Evolutionary conservation across 2,329 filamentous ascomycete species (phyloP), one percentile per base, ranked within the genome.

Genomic region (Curvularia spicifera): DNA sequence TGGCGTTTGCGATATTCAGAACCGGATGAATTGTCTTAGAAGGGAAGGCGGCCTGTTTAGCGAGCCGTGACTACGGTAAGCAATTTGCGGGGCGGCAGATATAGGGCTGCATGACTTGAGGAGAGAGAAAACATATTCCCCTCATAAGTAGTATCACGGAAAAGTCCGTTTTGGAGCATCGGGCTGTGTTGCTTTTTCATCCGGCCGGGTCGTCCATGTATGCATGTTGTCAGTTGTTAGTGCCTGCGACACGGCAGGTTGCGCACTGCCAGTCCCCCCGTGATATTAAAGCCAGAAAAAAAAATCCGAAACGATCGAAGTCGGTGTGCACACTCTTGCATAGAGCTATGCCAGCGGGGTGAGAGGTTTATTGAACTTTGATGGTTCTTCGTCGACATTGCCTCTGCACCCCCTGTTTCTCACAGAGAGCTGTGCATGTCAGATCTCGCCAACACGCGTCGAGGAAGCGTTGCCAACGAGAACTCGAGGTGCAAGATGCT

Each of bases 31-130:
- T 31, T 26, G 12, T 31, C 44, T 26, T 10, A 31, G n/a, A n/a
- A 18, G 18, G 44, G n/a, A 46, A 46, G 44, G 44, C 44, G 44
- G 15, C 18, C 29, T n/a, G 10, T 9, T 22, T 47, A 47, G 44
- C 44, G 44, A 47, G 44, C 44, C 44, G 44, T 33, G 26, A 33
- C 22, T 33, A 33, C 31, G 28, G 29, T 47, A 47, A 31, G 44
- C 44, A 47, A 47, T 47, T 15, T 35, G 44, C 29, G 44, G 44
- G 13, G 42, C 15, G 40, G 40, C 40, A 6, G 10, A 43, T 8
- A 43, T 43, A 43, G 40, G 40, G 40, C 40, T 43, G 40, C 40
- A 43, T 43, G 40, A 26, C 24, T 15, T 26, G 20, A 9, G n/a
- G 8, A 8, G 20, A 20, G n/a, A 15, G 22, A 43, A 9, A 22